Base-by-base conservation (phyloP, 2,329 filamentous ascomycete genomes). In the Huntiella decipiens region DNA sequence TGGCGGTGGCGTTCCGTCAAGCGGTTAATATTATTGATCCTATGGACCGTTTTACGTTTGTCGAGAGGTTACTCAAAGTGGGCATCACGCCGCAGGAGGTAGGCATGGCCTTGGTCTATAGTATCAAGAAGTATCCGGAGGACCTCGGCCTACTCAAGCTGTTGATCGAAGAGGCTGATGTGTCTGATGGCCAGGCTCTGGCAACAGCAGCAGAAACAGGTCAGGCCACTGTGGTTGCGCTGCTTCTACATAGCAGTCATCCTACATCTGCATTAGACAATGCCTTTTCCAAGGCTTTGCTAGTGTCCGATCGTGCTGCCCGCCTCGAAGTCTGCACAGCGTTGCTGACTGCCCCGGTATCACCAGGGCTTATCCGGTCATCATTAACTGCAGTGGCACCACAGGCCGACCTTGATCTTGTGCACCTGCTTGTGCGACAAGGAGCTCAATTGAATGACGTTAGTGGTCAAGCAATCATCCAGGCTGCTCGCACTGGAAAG, bases 401-500 rank as follows among this genome's bases (percentile, higher is more conserved):
- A 0, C 68, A 73, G 13, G 68, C 68, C 1, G 72, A 76, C 50
- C 49, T 73, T 6, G 58, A 61, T 5, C 63, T 74, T 1, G 68
- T 68, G 12, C 63, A 63, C 28, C 56, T 72, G 1, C 60, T 76
- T 5, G 63, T 74, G 43, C 58, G 63, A 6, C 61, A 72, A 40
- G 71, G 71, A 1, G 72, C 68, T 1, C 68, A 60, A 38, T 62
- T 69, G 2, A 65, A 70, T 2, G 64, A 66, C 38, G 65, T 66
- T 7, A 64, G 67, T 19, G 70, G 71, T 4, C 66, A 72, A 46
- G 68, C 70, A 2, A 61, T 76, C 6, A 60, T 74, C 1, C 66
- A 71, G 51, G 70, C 72, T 0, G 73, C 69, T 31, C 63, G 66
- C 2, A 64, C 66, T 0, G 72, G 71, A 0, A 64, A 66, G 0